A percentile compares a stretch with the other conserved stretches of the same genome.
phyloP scores from a whole-genome alignment of 78 protist genomes.

The Fonticula alba region DNA sequence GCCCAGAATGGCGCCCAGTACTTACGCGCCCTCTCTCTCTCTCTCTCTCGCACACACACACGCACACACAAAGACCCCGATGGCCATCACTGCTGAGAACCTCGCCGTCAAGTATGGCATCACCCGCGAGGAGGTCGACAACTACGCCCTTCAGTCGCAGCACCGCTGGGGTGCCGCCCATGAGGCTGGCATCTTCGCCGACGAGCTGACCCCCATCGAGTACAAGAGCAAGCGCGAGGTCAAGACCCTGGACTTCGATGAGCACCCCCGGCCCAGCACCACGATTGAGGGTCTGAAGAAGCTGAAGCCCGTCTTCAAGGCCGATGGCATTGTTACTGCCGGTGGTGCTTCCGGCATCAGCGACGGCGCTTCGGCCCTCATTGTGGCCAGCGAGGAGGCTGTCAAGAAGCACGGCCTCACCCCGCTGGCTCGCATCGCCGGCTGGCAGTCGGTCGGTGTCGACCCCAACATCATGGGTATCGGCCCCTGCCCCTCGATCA shows the following conservation, averaged over 20 bases:
- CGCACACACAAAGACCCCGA: slow-evolving; percentile 2
- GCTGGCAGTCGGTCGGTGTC: slow-evolving; percentile 19
- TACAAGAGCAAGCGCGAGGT: slow-evolving; percentile 7
- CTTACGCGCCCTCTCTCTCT: no score
- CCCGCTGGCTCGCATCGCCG: slow-evolving; percentile 32
- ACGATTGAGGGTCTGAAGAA: slow-evolving; percentile 9
- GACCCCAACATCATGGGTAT: slow-evolving; percentile 37
- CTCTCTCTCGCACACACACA: no score
- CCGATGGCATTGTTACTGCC: slow-evolving; percentile 50
- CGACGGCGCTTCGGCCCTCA: slow-evolving; percentile 52
- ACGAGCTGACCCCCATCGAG: slow-evolving; percentile 37
- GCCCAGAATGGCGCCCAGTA: no score
- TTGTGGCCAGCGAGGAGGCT: slow-evolving; percentile 36
- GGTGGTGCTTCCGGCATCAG: slow-evolving; percentile 43
- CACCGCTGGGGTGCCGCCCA: slow-evolving; percentile 15
- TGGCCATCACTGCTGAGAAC: slow-evolving; percentile 56
- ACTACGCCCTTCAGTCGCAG: slow-evolving; percentile 29
- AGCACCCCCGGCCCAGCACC: slow-evolving; percentile 28
- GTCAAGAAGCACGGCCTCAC: slow-evolving; percentile 21
- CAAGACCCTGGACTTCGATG: slow-evolving; percentile 26
- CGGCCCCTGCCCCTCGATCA: slow-evolving; percentile 18
- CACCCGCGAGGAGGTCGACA: slow-evolving; percentile 32
- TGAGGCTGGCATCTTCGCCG: slow-evolving; percentile 17
- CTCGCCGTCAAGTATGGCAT: slow-evolving; percentile 28
- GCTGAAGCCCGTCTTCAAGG: no score